Evolutionary conservation across 768 basidiomycete genomes (phyloP), one percentile per base, ranked within the genome.

Genomic region (Sarcodon aspratus): DNA sequence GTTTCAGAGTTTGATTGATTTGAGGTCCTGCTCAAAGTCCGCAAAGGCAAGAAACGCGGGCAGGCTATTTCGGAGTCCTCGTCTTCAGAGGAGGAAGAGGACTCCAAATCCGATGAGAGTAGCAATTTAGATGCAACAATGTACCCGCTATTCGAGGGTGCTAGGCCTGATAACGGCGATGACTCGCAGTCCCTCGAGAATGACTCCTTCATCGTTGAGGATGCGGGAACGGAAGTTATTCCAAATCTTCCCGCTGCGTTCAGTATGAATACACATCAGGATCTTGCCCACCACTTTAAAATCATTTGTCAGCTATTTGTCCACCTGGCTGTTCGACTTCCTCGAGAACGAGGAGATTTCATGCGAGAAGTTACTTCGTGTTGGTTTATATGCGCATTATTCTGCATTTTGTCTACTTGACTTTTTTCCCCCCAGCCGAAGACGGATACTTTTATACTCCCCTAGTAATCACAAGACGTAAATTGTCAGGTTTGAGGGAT

Each of bases 231-330:
- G 7, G 61, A 51, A 21, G 66, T 58, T 0, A 57, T 61, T 3
- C 63, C 74, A 15, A 63, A 72, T 34, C 69, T 90, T n/a, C 89
- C 88, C 8, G 70, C 71, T 46, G 77, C 83, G 56, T 95, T 89
- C 66, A 91, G 87, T 62, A 80, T 86, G 80, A 75, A 75, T 48
- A 72, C 80, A 1, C 82, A 85, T 59, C 80, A 90, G 59, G 84
- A 88, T 56, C 69, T 85, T 15, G 67, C 75, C 11, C 76, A 84
- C 53, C 85, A 91, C 52, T 90, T 91, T 75, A 92, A 91, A 66
- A 81, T 85, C 36, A 72, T 92, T 40, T 91, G 88, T 55, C 91
- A 95, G 59, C 75, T 92, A 31, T 86, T 92, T 54, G 85, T 92
- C 10, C 81, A 92, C 55, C 67, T 94, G 37, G 84, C 85, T 35